phyloP scores from a whole-genome alignment of 768 basidiomycete species.

The Lactifluus pinguis region DNA sequence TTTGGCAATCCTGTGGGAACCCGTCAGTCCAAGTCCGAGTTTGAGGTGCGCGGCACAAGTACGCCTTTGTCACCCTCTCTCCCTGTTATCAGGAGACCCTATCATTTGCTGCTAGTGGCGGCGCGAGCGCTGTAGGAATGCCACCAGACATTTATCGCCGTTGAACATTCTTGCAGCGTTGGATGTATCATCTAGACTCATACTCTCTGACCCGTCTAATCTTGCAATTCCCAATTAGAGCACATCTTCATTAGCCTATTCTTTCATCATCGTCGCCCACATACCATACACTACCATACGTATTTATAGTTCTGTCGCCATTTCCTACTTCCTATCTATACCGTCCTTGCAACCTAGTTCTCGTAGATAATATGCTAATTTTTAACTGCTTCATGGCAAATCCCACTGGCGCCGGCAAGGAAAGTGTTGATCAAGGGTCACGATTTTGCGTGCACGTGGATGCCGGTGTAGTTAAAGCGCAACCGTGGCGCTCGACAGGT shows the following conservation, averaged over 20 bases:
- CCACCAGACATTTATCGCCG: neutral
- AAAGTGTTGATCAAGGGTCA: conserved; percentile 4
- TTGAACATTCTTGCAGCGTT: neutral
- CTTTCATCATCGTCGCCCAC: neutral
- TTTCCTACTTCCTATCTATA: neutral
- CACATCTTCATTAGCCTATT: neutral
- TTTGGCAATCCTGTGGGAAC: no score
- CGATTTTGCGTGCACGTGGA: neutral
- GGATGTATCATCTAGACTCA: neutral
- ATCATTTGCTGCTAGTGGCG: neutral
- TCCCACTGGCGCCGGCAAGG: neutral
- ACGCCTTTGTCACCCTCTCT: no score
- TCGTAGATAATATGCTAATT: conserved; percentile 7
- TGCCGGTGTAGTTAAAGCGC: neutral
- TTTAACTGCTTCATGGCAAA: neutral
- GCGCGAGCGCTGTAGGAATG: neutral
- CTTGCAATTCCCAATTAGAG: conserved; percentile 7
- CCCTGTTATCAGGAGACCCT: no score
- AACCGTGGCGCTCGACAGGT: no score
- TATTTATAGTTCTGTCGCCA: neutral
- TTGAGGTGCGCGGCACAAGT: no score
- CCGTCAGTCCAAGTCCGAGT: no score
- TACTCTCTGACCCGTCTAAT: neutral
- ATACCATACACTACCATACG: neutral
- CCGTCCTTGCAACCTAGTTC: neutral